Evolutionary conservation across 2,329 filamentous ascomycete species (phyloP), one percentile per base, ranked within the genome.

Genomic region (Penicillium hesseltinei): DNA sequence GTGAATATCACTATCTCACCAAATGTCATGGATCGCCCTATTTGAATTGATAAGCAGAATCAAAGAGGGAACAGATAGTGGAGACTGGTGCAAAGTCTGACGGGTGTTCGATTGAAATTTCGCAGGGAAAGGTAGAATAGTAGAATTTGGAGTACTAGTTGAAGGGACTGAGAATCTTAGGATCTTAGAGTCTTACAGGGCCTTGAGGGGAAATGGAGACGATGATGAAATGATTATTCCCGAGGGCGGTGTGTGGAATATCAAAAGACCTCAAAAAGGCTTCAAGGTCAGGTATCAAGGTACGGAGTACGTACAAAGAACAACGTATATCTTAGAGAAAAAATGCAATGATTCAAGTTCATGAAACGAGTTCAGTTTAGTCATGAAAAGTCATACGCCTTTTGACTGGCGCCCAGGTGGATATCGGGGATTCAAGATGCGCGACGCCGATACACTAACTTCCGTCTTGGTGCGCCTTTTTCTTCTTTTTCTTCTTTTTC

Each of bases 1-100:
- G 53, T 36, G 38, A 55, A 21, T 23, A 44, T 56, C 51, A 45
- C 29, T 45, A 46, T 45, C 13, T 35, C 21, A 44, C 29, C 29
- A 45, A 39, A 57, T 33, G 23, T n/a, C 51, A 53, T 57, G 35
- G 57, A 63, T 62, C 57, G 61, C 57, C 64, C 58, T 62, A 21
- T 56, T 17, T 59, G 31, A 33, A 33, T 33, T 33, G 38, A 42
- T n/a, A 44, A 46, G 31, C 23, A 21, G 17, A 43, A 6, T 40
- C 25, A 17, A 19, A 46, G 31, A 46, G 15, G 17, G 10, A 21
- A 31, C 15, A 4, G 21, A 3, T 1, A 8, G 21, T 36, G 15
- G 19, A 21, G 36, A 25, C 36, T 50, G 23, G 9, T 9, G 25
- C 27, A n/a, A 31, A 36, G 17, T 42, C 46, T 36, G 40, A 39